Base-by-base conservation (phyloP, 257 asterid genomes). In the Lantana camara region DNA sequence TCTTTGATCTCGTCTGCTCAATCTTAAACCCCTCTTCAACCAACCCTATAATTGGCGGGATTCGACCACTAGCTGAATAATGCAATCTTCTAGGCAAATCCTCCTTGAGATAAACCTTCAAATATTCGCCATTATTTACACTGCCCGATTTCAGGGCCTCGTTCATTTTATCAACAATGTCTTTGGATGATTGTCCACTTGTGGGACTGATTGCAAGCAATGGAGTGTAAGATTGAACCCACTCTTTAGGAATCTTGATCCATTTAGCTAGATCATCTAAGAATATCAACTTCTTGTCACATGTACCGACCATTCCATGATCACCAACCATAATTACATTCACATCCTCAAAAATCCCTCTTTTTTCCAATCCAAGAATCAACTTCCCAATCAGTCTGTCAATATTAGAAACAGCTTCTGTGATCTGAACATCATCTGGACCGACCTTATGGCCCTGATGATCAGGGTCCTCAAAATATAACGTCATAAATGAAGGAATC, bases 301-400 rank as follows among this genome's bases (percentile, higher is more conserved):
- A 87, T 1, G 90, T 87, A 32, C 92, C 95, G 10, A 80, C 92
- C 95, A 86, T 86, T 2, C 91, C 95, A 67, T 84, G 95, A 82
- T 86, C 95, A 13, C 95, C 95, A 40, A 87, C 30, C 90, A 84
- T 23, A 7, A 87, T 82, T 2, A 84, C 49, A 47, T 23, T 80
- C 15, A 80, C 88, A 76, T 84, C 92, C 75, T 87, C 86, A 64
- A 84, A 87, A 46, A 84, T 10, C 52, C 92, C 90, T 24, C 88
- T 70, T 58, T 69, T 52, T 57, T 87, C 90, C 66, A 84, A 73
- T 17, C 95, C 95, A 22, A 15, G 15, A 68, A 84, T 82, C 85
- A 87, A 57, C 63, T 67, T 82, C 48, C 90, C 93, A 8, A 87
- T 78, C 71, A 84, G 3, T 13, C 37, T 41, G 73, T 87, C 95